Conservation (phyloP, 306 rosid genomes). For the Vigna mungo region DNA sequence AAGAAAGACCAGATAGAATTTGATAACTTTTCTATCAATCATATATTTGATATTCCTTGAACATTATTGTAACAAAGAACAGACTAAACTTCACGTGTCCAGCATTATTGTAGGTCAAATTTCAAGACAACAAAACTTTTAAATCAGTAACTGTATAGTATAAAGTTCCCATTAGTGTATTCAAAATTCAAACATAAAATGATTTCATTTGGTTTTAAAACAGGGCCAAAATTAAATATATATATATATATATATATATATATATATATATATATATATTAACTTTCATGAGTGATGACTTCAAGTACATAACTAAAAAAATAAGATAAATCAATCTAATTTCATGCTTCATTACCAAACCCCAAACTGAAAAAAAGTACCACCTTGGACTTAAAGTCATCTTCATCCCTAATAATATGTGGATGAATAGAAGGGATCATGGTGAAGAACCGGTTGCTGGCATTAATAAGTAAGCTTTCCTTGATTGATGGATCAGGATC, state of each 20-base stretch:
- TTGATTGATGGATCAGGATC: conserved; percentile 58
- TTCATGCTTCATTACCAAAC: conserved; percentile 33
- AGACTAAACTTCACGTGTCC: conserved; percentile 9
- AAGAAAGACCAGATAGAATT: conserved; percentile 29
- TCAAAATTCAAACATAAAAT: conserved; percentile 26
- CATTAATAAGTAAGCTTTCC: conserved; percentile 92
- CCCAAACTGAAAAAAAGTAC: conserved; percentile 18
- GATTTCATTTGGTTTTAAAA: conserved; percentile 7
- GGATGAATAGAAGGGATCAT: conserved; percentile 96
- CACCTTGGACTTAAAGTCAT: conserved; percentile 91
- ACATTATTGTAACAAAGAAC: conserved; percentile 30
- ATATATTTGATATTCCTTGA: conserved; percentile 15
- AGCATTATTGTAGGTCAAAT: conserved; percentile 16
- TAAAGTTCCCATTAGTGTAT: conserved; percentile 9
- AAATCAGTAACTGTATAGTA: conserved; percentile 8
- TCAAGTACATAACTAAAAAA: conserved; percentile 21
- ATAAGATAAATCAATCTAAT: conserved; percentile 25
- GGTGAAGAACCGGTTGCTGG: conserved; percentile 97
- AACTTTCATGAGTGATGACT: conserved; percentile 2
- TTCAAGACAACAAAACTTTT: conserved; percentile 30
- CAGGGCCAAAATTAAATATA: conserved; percentile 8
- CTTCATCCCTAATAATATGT: conserved; percentile 83
- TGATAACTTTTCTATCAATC: too few relatives aligned
- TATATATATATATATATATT: not conserved
- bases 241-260: too few relatives aligned